Evolutionary conservation across 2,329 filamentous ascomycete species (phyloP), one percentile per base, ranked within the genome.

Genomic region (Penicillium sp.): DNA sequence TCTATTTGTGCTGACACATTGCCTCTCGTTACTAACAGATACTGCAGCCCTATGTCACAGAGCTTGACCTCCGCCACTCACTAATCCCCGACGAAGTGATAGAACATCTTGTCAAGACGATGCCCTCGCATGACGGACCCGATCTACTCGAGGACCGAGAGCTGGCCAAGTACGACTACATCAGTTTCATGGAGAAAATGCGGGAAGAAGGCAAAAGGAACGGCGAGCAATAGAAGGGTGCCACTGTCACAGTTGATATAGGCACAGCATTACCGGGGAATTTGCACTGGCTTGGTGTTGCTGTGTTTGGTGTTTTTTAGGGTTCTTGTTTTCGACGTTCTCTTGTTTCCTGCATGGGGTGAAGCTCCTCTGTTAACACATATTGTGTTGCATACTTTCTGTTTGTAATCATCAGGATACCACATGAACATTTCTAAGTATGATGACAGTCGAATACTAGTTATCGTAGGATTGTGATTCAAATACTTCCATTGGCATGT

Each of bases 31-130:
- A 44, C 46, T 62, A 16, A 61, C 55, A 54, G 39, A 54, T 49
- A 44, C 21, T 48, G 39, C 55, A 85, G 81, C 92, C 93, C 10
- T 99, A 99, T 73, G 94, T 99, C 39, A 99, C 94, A 5, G 94
- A 99, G 77, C 89, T 99, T 79, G 94, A 99, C 73, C 83, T 99
- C 54, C 86, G 93, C 56, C 94, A 99, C 75, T 94, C 89, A 40
- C 84, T 99, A 38, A 95, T 99, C 36, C 94, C 94, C 0, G 94
- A 99, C 70, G 93, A 97, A 70, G 89, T 99, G 60, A 97, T 99
- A 68, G 92, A 97, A 59, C 90, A 96, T 73, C 82, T 99, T 45
- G 82, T 94, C 49, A 84, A 90, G 67, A 90, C 91, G 48, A 96
- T 99, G 83, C 94, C 94, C 0, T 71, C 79, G 49, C 92, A 97